Base-by-base conservation (phyloP, 2,329 filamentous ascomycete genomes). In the Beauveria medogensis region DNA sequence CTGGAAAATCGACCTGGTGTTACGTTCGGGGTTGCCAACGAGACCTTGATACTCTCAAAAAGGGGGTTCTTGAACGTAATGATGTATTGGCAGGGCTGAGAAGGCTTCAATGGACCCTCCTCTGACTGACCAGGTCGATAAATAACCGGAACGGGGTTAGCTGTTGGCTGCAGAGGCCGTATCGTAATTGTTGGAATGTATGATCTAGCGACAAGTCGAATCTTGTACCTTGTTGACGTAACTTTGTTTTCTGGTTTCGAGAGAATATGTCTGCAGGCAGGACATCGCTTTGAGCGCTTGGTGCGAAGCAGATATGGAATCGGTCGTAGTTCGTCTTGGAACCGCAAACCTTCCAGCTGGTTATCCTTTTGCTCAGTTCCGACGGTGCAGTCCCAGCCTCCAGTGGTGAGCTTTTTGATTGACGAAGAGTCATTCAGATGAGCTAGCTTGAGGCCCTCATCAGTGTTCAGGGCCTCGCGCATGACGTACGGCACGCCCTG, bases 191-290 rank as follows among this genome's bases (percentile, higher is more conserved):
- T 86, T 1, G 94, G 94, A 64, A 99, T 91, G 74, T 95, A 93
- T 70, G 88, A 91, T 60, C 88, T 83, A 24, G 94, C 95, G 5
- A 97, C 87, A 0, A 97, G 82, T 59, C 91, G 89, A 73, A 99
- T 97, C 69, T 93, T 90, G 82, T 94, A 97, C 34, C 92, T 88
- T 7, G 90, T 94, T 57, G 89, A 93, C 52, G 86, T 85, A 37
- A 96, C 87, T 74, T 97, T 99, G 62, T 87, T 84, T 74, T 99
- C 94, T 16, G 93, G 94, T 72, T 96, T 95, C 63, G 91, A 90
- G 67, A 99, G 88, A 70, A 97, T 97, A 76, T 97, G 93, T 14
- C 94, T 88, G 75, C 94, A 99, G 12, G 88, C 83, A 55, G 91
- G 89, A 74, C 94, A 99, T 51, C 94, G 90, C 76, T 97, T 97